Conservation (phyloP, 768 basidiomycete genomes). For the Podaxis sp. region DNA sequence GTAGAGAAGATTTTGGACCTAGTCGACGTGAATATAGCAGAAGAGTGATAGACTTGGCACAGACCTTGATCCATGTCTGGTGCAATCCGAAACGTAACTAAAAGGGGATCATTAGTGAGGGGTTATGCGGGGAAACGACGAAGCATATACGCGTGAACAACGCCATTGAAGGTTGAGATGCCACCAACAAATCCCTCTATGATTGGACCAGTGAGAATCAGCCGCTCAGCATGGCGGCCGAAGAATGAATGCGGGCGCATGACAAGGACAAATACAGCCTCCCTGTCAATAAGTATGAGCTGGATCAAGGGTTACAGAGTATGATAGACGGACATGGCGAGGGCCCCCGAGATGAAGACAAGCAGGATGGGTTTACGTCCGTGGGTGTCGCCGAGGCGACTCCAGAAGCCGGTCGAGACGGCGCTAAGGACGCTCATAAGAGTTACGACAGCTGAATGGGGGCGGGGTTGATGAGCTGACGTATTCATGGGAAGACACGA, state of each 20-base stretch:
- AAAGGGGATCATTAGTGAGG: conserved; percentile 19
- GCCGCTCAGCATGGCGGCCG: conserved; percentile 54
- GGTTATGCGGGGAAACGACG: conserved; percentile 26
- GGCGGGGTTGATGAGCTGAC: neutral
- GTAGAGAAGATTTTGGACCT: conserved; percentile 55
- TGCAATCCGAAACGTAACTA: conserved; percentile 53
- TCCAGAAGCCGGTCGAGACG: conserved; percentile 85
- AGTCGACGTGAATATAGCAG: neutral
- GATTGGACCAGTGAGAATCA: conserved; percentile 74
- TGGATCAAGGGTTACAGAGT: conserved; percentile 1
- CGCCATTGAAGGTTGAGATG: conserved; percentile 54
- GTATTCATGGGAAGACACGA: neutral
- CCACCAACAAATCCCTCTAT: conserved; percentile 81
- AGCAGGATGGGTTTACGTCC: conserved; percentile 77
- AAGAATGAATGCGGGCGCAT: conserved; percentile 51
- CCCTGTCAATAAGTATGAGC: conserved; percentile 41
- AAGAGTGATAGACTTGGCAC: conserved; percentile 2
- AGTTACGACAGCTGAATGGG: conserved; percentile 54
- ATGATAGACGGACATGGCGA: conserved; percentile 57
- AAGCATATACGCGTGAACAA: conserved; percentile 63
- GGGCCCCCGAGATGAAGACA: conserved; percentile 60
- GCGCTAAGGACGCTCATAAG: conserved; percentile 77
- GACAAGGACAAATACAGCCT: conserved; percentile 74
- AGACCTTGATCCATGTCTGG: conserved; percentile 44
- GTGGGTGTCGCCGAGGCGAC: conserved; percentile 66